Evolutionary conservation across 75 land plant species (phyloP), one percentile per base, ranked within the genome.

Genomic region (Gnetum montanum): DNA sequence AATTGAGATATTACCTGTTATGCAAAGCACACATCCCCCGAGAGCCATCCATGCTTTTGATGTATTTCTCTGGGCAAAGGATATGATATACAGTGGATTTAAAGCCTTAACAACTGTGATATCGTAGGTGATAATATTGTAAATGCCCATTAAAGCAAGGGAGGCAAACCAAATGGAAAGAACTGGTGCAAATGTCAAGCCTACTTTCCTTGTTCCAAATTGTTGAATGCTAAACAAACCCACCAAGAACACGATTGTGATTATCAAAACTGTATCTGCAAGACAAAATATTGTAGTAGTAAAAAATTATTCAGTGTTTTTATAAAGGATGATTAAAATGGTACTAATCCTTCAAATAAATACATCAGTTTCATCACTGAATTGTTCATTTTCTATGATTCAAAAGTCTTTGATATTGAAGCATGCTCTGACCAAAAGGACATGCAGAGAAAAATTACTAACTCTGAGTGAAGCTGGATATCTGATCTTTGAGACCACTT

Each of bases 1-100:
- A n/a, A n/a, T n/a, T n/a, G n/a, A n/a, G n/a, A 22, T 53, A 43
- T 28, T 58, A 86, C 99, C 99, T 83, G 96, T 95, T 30, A 95
- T 90, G 79, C 97, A 95, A 59, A 95, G 71, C 57, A 90, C 99
- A 70, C 90, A 83, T 16, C 99, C 99, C 34, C 99, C 96, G 48
- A 95, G 85, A 41, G 97, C 77, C 54, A 74, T 70, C 99, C 99
- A 95, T 31, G 83, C 99, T 43, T 73, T 62, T 31, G 16, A 36
- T 31, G 66, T 57, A 37, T 86, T 95, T 43, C 69, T 72, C 69
- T 68, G 66, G 67, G 90, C 86, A 67, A 82, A 95, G 3, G 57
- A 69, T 57, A 83, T 80, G 31, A 90, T 86, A 40, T 90, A 82
- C 23, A 45, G 29, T n/a, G 99, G 99, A 74, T 86, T 83, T 58